Base-by-base conservation (phyloP, 352 stramenopile species). In the Phytopythium kandeliae region DNA sequence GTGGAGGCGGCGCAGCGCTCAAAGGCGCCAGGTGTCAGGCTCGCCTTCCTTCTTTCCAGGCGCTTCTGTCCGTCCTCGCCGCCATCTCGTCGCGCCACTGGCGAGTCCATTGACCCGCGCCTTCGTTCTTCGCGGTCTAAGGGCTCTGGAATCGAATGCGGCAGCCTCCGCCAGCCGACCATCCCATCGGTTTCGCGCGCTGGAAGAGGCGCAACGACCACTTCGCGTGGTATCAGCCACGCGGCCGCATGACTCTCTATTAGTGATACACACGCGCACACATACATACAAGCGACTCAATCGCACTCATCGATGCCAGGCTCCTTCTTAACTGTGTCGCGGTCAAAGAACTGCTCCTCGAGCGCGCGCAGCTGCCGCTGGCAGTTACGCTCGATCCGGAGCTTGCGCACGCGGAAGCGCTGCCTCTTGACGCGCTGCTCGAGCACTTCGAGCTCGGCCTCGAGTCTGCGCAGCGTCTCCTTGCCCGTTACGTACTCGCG, bases 301-400 rank as follows among this genome's bases (percentile, higher is more conserved):
- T 54, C 45, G 28, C 15, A 30, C 9, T 52, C 22, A 19, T n/a
- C 4, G 0, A 34, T 21, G 21, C 45, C 30, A 0, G 40, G 22
- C 38, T 57, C 24, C n/a, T 60, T 43, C 34, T 53, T 53, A 16
- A 53, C 9, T 7, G 31, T 11, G 15, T n/a, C 57, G 21, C 28
- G 19, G 26, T 54, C 54, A n/a, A 63, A 60, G 12, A 69, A 21
- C 6, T 53, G 24, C 40, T 78, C 65, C 38, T 78, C 65, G 36
- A 55, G 41, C 34, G 24, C 22, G 15, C 47, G 33, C 21, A 53
- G 34, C 43, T 37, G 36, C 3, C 28, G 43, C 43, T 49, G 43
- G 47, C 47, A 53, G 34, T 53, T 25, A 34, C 47, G 47, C 47
- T 43, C 22, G 47, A 53, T 53, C 19, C 24, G 22, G 19, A 53